Evolutionary conservation across 2,329 filamentous ascomycete genomes (phyloP).

Genomic region (Trichophaea hybrida): DNA sequence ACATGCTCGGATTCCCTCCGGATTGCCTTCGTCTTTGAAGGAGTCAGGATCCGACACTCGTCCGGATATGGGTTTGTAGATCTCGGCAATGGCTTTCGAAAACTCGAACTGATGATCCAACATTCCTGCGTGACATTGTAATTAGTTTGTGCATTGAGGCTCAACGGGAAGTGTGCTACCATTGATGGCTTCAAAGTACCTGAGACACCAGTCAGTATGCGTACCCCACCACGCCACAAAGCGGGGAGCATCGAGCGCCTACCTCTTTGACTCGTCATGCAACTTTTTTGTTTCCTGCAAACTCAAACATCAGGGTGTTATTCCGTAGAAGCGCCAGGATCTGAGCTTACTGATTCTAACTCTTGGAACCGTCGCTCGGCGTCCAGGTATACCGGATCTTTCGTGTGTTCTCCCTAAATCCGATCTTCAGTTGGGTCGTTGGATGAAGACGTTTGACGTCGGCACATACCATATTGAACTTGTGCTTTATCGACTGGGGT

Average conservation of each 20-base stretch:
- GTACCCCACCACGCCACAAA: neutral
- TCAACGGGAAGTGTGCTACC: constrained; percentile 33
- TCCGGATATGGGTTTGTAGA: constrained; percentile 96
- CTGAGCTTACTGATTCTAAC: constrained; percentile 48
- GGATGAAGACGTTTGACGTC: neutral
- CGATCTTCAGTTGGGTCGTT: neutral
- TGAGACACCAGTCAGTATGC: constrained; percentile 28
- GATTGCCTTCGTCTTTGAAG: constrained; percentile 67
- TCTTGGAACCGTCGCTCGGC: constrained; percentile 88
- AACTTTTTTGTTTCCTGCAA: constrained; percentile 78
- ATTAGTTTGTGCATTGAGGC: neutral
- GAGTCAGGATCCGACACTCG: constrained; percentile 86
- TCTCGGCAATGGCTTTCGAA: constrained; percentile 84
- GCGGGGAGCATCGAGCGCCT: constrained; percentile 10
- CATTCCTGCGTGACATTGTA: constrained; percentile 49
- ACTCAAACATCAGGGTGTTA: constrained; percentile 12
- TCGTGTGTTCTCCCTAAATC: constrained; percentile 65
- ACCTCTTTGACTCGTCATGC: constrained; percentile 88
- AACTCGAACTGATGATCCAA: constrained; percentile 95
- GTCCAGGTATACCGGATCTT: constrained; percentile 88
- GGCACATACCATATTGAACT: constrained; percentile 60
- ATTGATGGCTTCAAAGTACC: constrained; percentile 92
- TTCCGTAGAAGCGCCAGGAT: neutral
- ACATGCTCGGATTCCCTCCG: constrained; percentile 84
- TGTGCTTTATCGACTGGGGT: constrained; percentile 79